Evolutionary conservation across 257 asterid species (phyloP).

Genomic region (Nicotiana benthamiana): DNA sequence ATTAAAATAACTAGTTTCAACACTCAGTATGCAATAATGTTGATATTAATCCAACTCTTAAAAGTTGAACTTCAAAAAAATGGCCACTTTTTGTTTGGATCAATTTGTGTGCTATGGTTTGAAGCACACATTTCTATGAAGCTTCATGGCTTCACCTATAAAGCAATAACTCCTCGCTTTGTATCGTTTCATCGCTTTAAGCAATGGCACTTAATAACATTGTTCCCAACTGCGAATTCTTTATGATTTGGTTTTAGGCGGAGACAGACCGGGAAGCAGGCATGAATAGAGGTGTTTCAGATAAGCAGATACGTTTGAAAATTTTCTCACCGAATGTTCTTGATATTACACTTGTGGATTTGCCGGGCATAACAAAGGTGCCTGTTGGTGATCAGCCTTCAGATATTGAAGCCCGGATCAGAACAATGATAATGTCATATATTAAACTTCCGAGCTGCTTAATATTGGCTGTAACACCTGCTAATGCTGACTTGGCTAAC

Average conservation of each 20-base stretch:
- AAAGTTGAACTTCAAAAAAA: no score
- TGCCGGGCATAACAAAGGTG: conserved; percentile 91
- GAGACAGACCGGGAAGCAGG: conserved; percentile 94
- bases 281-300: conserved; percentile 73
- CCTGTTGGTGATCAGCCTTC: conserved; percentile 98
- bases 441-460: conserved; percentile 65
- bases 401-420: conserved; percentile 87
- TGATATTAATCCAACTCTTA: no score
- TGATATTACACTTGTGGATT: conserved; percentile 90
- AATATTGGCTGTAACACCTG: conserved; percentile 93
- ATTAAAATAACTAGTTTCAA: no score
- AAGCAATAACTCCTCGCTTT: no score
- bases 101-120: no score
- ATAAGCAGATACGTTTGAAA: conserved; percentile 75
- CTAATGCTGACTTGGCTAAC: conserved; percentile 88
- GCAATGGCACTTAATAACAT: no score
- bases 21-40: no score
- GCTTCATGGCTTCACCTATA: no score
- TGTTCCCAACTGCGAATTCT: not conserved
- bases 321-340: conserved; percentile 91
- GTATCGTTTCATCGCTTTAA: no score
- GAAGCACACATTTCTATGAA: no score
- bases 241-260: conserved; percentile 31
- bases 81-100: no score
- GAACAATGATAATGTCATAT: conserved; percentile 87